Evolutionary conservation across 2,329 filamentous ascomycete species (phyloP).

Genomic region (Penicillium hesseltinei): DNA sequence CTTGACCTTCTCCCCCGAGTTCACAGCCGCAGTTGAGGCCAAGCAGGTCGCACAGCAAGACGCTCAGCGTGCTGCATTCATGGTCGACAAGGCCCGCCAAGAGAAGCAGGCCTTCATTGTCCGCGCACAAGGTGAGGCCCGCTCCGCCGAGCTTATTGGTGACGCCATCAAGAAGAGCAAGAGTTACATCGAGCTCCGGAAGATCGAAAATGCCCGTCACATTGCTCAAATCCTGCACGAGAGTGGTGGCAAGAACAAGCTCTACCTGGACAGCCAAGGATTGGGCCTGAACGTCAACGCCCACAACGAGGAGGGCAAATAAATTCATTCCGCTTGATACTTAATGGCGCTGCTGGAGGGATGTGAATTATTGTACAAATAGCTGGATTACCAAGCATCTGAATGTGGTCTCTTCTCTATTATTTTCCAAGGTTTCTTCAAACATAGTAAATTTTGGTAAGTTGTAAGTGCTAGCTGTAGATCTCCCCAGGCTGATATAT

Average conservation of each 20-base stretch:
- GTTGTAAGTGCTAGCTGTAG: not conserved
- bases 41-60: slow-evolving; percentile 80
- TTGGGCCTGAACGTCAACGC: slow-evolving; percentile 79
- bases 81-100: slow-evolving; percentile 97
- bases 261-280: slow-evolving; percentile 88
- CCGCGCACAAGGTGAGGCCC: slow-evolving; percentile 96
- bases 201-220: slow-evolving; percentile 91
- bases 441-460: not conserved
- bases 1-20: slow-evolving; percentile 67
- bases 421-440: not conserved
- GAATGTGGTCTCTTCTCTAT: slow-evolving; percentile 38
- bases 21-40: slow-evolving; percentile 67
- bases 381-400: slow-evolving; percentile 33
- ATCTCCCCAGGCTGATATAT: slow-evolving; percentile 5
- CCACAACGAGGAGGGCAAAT: slow-evolving; percentile 32
- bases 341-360: slow-evolving; percentile 23
- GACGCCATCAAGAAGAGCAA: slow-evolving; percentile 99
- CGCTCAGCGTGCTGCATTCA: slow-evolving; percentile 92
- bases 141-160: slow-evolving; percentile 95
- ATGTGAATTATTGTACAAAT: slow-evolving; percentile 38
- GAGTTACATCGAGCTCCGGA: slow-evolving; percentile 93
- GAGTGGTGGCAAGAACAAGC: slow-evolving; percentile 81
- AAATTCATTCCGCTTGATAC: slow-evolving; percentile 22
- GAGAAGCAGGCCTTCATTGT: slow-evolving; percentile 99
- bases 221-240: slow-evolving; percentile 90